phyloP scores from a whole-genome alignment of 2,329 filamentous ascomycete species.

The Aspergillus novofumigatus region DNA sequence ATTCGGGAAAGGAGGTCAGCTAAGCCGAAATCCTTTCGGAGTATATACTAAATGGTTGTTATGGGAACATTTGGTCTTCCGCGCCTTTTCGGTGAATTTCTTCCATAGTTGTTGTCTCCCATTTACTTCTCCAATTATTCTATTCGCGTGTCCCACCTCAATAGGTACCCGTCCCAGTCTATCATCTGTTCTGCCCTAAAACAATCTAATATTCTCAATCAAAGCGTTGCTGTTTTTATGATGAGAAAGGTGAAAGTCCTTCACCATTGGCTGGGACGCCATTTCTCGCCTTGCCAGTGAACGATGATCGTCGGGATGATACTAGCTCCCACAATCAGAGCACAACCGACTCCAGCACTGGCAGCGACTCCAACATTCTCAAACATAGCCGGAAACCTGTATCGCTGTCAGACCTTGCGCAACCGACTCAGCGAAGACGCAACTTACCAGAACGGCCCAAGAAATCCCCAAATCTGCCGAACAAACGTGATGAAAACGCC shows the following conservation, averaged over 20 bases:
- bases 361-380: conserved; percentile 29
- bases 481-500: conserved; percentile 60
- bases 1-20: background rate
- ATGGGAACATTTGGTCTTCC: background rate
- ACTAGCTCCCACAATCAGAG: conserved; percentile 28
- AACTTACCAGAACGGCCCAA: conserved; percentile 37
- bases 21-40: background rate
- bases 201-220: background rate
- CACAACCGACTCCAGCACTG: conserved; percentile 28
- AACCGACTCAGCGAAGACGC: background rate
- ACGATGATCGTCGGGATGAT: conserved; percentile 29
- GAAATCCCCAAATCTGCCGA: conserved; percentile 39
- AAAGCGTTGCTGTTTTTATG: background rate
- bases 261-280: conserved; percentile 15
- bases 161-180: background rate
- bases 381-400: conserved; percentile 35
- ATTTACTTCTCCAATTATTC: background rate
- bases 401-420: conserved; percentile 10
- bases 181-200: background rate
- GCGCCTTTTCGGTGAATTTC: background rate
- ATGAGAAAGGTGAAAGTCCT: background rate
- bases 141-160: background rate
- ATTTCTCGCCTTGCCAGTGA: conserved; percentile 23
- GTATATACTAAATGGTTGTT: conserved; percentile 1
- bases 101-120: background rate